Percentiles rank a stretch among this genome's conserved stretches.
Evolutionary conservation across 495 filamentous ascomycete species (phyloP).

Genomic region (Rostrohypoxylon terebratum): DNA sequence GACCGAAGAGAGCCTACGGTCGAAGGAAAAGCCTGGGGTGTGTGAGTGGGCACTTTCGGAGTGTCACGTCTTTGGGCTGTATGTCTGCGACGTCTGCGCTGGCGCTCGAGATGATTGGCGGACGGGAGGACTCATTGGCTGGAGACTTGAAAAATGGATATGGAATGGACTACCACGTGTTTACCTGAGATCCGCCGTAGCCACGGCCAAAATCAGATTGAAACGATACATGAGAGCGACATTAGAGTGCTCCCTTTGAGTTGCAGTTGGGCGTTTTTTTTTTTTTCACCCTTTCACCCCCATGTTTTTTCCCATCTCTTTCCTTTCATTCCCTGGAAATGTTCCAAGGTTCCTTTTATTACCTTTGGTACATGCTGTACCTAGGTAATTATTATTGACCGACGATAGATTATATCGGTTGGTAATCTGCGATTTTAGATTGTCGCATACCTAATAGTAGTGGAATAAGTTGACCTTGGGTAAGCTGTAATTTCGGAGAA

Average conservation of each 20-base stretch:
- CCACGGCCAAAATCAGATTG: constrained; percentile 50
- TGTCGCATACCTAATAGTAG: constrained; percentile 41
- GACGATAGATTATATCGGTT: constrained; percentile 44
- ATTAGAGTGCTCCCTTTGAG: constrained; percentile 19
- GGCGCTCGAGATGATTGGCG: constrained; percentile 50
- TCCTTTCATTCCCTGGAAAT: not conserved
- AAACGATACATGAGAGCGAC: constrained; percentile 43
- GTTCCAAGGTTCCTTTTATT: constrained; percentile 15
- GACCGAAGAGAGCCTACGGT: constrained; percentile 48
- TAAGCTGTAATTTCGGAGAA: constrained; percentile 47
- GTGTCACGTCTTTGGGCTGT: constrained; percentile 47
- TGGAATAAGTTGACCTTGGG: constrained; percentile 37
- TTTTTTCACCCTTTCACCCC: constrained; percentile 16
- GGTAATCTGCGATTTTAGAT: constrained; percentile 43
- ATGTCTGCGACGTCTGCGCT: constrained; percentile 51
- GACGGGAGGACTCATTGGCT: constrained; percentile 42
- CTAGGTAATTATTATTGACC: constrained; percentile 24
- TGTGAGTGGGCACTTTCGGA: constrained; percentile 45
- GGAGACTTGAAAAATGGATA: constrained; percentile 43
- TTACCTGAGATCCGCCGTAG: constrained; percentile 54
- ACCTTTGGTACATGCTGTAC: not conserved
- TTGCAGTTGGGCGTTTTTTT: constrained; percentile 34
- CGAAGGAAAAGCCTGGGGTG: constrained; percentile 40
- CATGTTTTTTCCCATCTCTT: constrained; percentile 14
- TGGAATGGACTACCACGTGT: constrained; percentile 46